These are phyloP conservation scores for Pezicula rhizophila DNA, from an alignment of 2,329 filamentous ascomycete genomes.

Conservation along the genomic window DNA sequence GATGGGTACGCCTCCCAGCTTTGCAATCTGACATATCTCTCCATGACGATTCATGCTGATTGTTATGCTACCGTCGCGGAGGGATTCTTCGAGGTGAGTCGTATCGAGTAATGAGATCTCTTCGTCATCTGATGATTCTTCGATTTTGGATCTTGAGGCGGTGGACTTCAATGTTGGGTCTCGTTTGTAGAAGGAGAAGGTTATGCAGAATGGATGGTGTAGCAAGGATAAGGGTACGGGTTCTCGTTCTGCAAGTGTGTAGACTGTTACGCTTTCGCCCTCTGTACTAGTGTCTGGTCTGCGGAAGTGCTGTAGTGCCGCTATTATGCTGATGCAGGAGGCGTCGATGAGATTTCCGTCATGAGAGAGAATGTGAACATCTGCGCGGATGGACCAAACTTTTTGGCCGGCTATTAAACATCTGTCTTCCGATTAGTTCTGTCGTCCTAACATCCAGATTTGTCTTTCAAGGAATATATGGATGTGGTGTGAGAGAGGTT, in stretches of 20 bases:
- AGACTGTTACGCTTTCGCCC: slow-evolving; percentile 78
- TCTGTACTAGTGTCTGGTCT: slow-evolving; percentile 84
- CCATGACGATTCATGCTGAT: slow-evolving; percentile 49
- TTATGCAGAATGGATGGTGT: slow-evolving; percentile 86
- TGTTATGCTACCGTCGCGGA: slow-evolving; percentile 66
- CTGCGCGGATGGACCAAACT: slow-evolving; percentile 85
- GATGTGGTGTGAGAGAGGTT: neutral
- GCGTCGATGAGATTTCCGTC: slow-evolving; percentile 88
- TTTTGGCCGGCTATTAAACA: slow-evolving; percentile 88
- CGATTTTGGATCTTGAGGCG: neutral
- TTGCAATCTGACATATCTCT: slow-evolving; percentile 52
- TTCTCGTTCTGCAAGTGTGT: slow-evolving; percentile 77
- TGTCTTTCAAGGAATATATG: no score
- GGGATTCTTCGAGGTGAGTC: slow-evolving; percentile 68
- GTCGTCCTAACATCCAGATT: no score
- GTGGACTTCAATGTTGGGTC: slow-evolving; percentile 32
- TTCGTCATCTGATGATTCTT: slow-evolving; percentile 56
- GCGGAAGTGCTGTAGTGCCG: slow-evolving; percentile 84
- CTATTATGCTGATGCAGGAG: slow-evolving; percentile 79
- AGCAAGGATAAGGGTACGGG: slow-evolving; percentile 86
- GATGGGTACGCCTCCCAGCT: slow-evolving; percentile 77
- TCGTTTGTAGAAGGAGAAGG: slow-evolving; percentile 70
- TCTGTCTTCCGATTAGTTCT: neutral
- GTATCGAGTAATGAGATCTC: slow-evolving; percentile 69
- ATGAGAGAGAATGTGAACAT: slow-evolving; percentile 85